Percentiles rank a stretch among this genome's conserved stretches.
phyloP scores from a whole-genome alignment of 257 asterid genomes.

The Orobanche coerulescens region DNA sequence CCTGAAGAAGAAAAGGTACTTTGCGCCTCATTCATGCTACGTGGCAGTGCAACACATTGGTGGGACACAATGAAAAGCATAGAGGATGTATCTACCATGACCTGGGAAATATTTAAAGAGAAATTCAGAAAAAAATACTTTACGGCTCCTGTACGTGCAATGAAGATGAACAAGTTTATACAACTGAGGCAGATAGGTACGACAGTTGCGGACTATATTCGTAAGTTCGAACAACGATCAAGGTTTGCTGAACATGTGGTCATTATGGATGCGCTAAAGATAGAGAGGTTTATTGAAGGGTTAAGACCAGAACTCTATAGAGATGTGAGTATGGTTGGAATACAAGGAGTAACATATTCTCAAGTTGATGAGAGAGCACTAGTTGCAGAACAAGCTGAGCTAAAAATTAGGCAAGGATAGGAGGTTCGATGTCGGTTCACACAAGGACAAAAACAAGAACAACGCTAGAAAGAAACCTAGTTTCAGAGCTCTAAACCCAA shows the following conservation, averaged over 20 bases:
- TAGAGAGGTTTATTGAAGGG: background rate
- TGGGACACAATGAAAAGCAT: too few relatives aligned
- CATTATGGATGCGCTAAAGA: background rate
- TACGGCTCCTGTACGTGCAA: background rate
- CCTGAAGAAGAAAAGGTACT: background rate
- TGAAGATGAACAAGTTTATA: background rate
- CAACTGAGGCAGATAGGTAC: background rate
- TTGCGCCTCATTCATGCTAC: background rate
- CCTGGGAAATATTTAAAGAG: too few relatives aligned
- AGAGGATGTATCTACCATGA: too few relatives aligned
- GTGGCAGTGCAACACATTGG: background rate
- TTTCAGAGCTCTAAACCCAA: too few relatives aligned
- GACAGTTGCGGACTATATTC: background rate
- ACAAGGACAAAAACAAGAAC: too few relatives aligned
- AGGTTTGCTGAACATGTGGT: background rate
- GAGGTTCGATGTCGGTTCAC: too few relatives aligned
- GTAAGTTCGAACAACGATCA: background rate
- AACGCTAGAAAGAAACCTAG: too few relatives aligned
- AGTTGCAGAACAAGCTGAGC: too few relatives aligned
- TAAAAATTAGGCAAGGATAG: too few relatives aligned
- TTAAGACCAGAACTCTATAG: background rate
- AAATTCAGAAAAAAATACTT: too few relatives aligned
- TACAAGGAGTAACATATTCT: background rate
- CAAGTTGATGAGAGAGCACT: too few relatives aligned
- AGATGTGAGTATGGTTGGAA: background rate